Percentiles rank a stretch among this genome's conserved stretches.
Evolutionary conservation across 768 basidiomycete genomes (phyloP).

Genomic region (Leccinum uliginosum): DNA sequence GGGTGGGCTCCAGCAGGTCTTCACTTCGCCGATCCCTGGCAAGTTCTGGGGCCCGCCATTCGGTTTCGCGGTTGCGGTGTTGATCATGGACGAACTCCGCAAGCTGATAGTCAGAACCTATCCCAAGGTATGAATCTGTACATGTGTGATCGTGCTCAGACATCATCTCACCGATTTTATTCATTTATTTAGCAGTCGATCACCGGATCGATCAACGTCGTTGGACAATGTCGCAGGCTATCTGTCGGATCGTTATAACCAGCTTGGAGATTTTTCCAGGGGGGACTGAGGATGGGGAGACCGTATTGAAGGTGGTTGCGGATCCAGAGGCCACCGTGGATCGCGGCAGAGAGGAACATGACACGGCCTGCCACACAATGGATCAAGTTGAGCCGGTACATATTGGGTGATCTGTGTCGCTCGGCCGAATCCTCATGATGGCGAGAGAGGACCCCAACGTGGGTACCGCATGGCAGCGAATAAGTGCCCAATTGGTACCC

Average conservation of each 20-base stretch:
- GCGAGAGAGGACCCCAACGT: too few relatives aligned
- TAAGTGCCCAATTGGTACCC: too few relatives aligned
- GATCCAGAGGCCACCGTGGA: constrained; percentile 70
- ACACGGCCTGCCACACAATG: constrained; percentile 58
- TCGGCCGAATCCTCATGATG: too few relatives aligned
- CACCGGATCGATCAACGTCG: too few relatives aligned
- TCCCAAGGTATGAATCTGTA: constrained; percentile 29
- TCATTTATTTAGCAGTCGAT: constrained; percentile 32
- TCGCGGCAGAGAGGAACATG: constrained; percentile 40
- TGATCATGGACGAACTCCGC: constrained; percentile 41
- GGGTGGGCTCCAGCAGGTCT: constrained; percentile 38
- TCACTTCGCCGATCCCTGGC: constrained; percentile 41
- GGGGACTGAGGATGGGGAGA: constrained; percentile 58
- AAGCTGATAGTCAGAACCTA: constrained; percentile 42
- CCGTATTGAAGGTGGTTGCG: constrained; percentile 57
- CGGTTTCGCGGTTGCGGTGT: constrained; percentile 37
- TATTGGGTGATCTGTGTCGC: too few relatives aligned
- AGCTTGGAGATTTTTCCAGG: too few relatives aligned
- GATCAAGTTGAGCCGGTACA: constrained; percentile 56
- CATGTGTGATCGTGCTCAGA: not conserved
- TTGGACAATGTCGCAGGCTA: too few relatives aligned
- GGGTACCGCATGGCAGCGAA: too few relatives aligned
- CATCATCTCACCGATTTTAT: constrained; percentile 9
- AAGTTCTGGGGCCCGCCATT: constrained; percentile 50
- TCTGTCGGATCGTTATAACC: too few relatives aligned